phyloP scores from a whole-genome alignment of 225 moss, liverwort and hornwort species.

The Antitrichia curtipendula region DNA sequence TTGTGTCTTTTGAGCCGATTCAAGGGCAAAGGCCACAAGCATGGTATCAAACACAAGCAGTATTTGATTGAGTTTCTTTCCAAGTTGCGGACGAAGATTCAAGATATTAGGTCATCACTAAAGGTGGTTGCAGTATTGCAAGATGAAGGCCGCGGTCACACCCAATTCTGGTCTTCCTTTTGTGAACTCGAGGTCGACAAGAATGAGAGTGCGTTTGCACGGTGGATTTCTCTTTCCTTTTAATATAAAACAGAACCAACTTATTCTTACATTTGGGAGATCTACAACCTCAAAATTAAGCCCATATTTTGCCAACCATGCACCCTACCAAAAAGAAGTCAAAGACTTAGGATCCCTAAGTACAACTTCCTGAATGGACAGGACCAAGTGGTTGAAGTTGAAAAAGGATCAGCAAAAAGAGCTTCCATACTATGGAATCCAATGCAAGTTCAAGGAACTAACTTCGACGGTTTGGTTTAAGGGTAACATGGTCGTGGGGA shows the following conservation, averaged over 20 bases:
- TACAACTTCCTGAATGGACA: too few species aligned
- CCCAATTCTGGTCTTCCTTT: slow-evolving; percentile 74
- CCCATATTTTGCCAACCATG: too few species aligned
- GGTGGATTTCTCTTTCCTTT: slow-evolving; percentile 14
- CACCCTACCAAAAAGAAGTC: too few species aligned
- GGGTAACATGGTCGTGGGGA: background rate
- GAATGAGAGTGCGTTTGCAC: slow-evolving; percentile 2
- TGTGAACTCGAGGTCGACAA: slow-evolving; percentile 68
- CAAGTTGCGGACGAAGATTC: slow-evolving; percentile 37
- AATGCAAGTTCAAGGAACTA: background rate
- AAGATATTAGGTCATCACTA: slow-evolving; percentile 41
- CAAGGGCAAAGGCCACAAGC: slow-evolving; percentile 74
- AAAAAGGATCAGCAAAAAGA: too few species aligned
- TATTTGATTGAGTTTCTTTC: slow-evolving; percentile 29
- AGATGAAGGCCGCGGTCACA: background rate
- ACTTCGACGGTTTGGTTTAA: background rate
- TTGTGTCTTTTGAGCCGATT: too few species aligned
- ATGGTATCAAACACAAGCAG: slow-evolving; percentile 66
- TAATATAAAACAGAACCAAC: too few species aligned
- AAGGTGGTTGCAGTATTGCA: slow-evolving; percentile 17
- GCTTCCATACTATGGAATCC: background rate
- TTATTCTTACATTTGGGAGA: too few species aligned
- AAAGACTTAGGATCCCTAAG: too few species aligned
- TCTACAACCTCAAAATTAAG: too few species aligned
- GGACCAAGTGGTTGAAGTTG: too few species aligned